A percentile compares a stretch with the other conserved stretches of the same genome.
Conservation (phyloP, 164 flowering plant genomes). For the Nelumbo lutea region DNA sequence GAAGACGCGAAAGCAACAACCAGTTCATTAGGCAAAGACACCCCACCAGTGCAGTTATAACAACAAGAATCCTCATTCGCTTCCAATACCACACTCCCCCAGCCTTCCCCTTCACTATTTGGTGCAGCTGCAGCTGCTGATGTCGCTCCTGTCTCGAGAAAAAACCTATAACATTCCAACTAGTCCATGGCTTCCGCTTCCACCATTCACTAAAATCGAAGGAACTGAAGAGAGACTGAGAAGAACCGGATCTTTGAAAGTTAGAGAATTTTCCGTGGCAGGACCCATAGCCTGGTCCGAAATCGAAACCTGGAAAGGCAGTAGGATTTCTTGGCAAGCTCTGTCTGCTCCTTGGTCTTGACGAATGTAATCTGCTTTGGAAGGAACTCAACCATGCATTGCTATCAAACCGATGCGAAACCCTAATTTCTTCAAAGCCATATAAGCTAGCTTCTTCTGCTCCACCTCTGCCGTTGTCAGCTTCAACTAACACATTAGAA, state of each 20-base stretch:
- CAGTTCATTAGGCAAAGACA: constrained; percentile 56
- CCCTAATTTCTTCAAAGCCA: constrained; percentile 8
- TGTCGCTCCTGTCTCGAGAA: constrained; percentile 4
- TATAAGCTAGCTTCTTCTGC: neutral
- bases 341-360: constrained; percentile 33
- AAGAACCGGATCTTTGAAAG: neutral
- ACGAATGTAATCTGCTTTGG: constrained; percentile 20
- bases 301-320: constrained; percentile 6
- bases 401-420: constrained; percentile 15
- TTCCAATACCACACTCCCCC: constrained; percentile 38
- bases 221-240: neutral
- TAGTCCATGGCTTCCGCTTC: neutral
- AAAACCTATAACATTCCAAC: constrained; percentile 5
- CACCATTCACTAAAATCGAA: neutral
- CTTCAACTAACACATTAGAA: constrained; percentile 1
- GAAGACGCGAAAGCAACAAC: constrained; percentile 66
- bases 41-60: constrained; percentile 34
- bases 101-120: constrained; percentile 29
- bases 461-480: neutral
- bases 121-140: constrained; percentile 1
- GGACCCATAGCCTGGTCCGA: constrained; percentile 15
- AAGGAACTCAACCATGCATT: constrained; percentile 18
- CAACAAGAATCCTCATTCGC: constrained; percentile 26
- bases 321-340: constrained; percentile 28
- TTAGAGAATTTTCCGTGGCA: constrained; percentile 17